A percentile compares a stretch with the other conserved stretches of the same genome.
Conservation (phyloP, 768 basidiomycete genomes). For the Kwoniella bestiolae region DNA sequence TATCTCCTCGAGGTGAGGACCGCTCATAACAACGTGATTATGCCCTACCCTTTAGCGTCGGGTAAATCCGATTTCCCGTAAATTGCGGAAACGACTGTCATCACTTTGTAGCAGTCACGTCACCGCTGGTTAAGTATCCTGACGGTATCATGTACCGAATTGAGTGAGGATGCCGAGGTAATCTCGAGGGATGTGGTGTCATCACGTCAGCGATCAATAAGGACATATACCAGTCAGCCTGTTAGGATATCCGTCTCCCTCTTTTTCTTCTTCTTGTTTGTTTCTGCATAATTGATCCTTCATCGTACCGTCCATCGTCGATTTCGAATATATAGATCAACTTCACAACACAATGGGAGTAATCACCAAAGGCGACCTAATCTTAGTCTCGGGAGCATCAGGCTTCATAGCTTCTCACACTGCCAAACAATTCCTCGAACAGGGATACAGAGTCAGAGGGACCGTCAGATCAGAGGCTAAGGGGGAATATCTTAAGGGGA, state of each 20-base stretch:
- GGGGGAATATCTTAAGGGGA: conserved; percentile 64
- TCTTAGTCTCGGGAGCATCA: conserved; percentile 46
- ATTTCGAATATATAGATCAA: not conserved
- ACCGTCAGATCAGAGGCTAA: conserved; percentile 70
- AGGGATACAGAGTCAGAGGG: conserved; percentile 68
- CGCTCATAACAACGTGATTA: not conserved
- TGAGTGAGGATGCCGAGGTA: too few relatives aligned
- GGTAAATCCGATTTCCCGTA: not conserved
- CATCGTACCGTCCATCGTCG: not conserved
- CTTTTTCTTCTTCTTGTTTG: too few relatives aligned
- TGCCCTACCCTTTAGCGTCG: not conserved
- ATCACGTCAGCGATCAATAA: not conserved
- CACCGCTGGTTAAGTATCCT: not conserved
- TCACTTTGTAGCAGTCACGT: not conserved
- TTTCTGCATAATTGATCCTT: too few relatives aligned
- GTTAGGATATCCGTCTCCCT: too few relatives aligned
- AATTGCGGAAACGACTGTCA: not conserved
- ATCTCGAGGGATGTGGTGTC: not conserved
- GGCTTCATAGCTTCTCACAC: conserved; percentile 45
- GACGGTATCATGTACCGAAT: too few relatives aligned
- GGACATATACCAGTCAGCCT: not conserved
- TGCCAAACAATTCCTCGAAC: conserved; percentile 32
- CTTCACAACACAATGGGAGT: conserved; percentile 25
- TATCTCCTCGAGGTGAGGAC: not conserved
- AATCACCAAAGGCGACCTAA: conserved; percentile 29